Evolutionary conservation across 2,329 filamentous ascomycete species (phyloP), one percentile per base, ranked within the genome.

Genomic region (Trichoderma sp.): DNA sequence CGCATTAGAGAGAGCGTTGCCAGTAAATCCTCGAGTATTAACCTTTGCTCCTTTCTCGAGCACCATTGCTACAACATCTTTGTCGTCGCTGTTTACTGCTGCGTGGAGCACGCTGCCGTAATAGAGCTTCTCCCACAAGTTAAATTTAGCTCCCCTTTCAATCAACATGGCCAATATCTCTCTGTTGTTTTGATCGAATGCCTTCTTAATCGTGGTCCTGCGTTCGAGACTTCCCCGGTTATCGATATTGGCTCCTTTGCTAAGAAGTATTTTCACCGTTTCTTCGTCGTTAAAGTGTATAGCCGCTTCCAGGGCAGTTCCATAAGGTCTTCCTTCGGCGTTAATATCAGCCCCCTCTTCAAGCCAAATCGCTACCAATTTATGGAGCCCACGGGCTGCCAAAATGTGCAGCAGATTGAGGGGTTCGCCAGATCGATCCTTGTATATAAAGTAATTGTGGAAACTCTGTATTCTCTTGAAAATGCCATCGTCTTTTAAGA

Each of bases 401-500:
- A 57, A n/a, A 12, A n/a, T n/a, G 19, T 57, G 8, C 4, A 27
- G 1, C 12, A 57, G 1, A 17, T 15, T 27, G 7, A 57, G 32
- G 12, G 19, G 32, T 25, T 2, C 19, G 19, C 10, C 0, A 3
- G 8, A 4, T 27, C 9, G 32, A 39, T n/a, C 32, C 3, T 17
- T 6, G 1, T 39, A 7, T 15, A 27, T 34, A 15, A 57, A 57
- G 22, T 5, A 17, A 2, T n/a, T n/a, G 22, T 57, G 54, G 1
- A 57, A 6, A 2, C 8, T 9, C 17, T 35, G 22, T 5, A 58
- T 0, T 19, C 17, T 22, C 5, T 39, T 17, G 2, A 39, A 25
- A 0, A 22, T 0, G 19, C 0, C 1, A 1, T 37, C 34, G 3
- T 39, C 1, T 3, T 25, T 1, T 6, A 57, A 15, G 2, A 0